Conservation (phyloP, 768 basidiomycete species). For the Hebeloma cylindrosporum region DNA sequence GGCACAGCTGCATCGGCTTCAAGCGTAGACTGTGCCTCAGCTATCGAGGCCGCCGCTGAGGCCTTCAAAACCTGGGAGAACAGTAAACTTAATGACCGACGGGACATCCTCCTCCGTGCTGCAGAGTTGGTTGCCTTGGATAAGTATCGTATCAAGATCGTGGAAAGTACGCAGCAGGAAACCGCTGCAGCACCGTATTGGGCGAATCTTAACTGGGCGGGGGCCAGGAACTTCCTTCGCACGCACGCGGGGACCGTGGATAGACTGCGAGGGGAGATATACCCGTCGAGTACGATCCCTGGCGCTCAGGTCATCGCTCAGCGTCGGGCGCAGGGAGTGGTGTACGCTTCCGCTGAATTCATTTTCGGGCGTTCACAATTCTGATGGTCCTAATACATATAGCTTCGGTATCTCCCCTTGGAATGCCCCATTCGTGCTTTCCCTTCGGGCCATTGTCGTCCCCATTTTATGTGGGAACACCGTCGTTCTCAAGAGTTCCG, state of each 20-base stretch:
- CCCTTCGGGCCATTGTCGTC: conserved; percentile 43
- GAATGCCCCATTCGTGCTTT: conserved; percentile 51
- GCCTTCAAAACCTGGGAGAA: conserved; percentile 52
- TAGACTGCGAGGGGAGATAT: conserved; percentile 43
- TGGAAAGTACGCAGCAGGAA: conserved; percentile 36
- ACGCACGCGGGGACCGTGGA: conserved; percentile 34
- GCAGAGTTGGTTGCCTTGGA: conserved; percentile 46
- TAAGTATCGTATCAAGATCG: conserved; percentile 37
- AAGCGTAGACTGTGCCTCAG: conserved; percentile 42
- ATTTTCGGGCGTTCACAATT: no score
- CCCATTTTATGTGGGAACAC: conserved; percentile 59
- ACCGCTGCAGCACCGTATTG: conserved; percentile 34
- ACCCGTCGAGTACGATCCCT: conserved; percentile 39
- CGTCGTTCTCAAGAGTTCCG: conserved; percentile 52
- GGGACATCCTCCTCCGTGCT: conserved; percentile 48
- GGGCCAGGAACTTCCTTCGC: conserved; percentile 26
- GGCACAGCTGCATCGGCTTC: conserved; percentile 47
- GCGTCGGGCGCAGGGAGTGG: conserved; percentile 50
- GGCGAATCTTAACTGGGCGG: conserved; percentile 26
- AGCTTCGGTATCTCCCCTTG: conserved; percentile 57
- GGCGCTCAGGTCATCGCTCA: conserved; percentile 47
- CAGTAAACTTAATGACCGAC: conserved; percentile 32
- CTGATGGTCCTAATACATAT: not conserved
- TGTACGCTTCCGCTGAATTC: conserved; percentile 33
- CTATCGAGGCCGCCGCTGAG: conserved; percentile 43